These are phyloP conservation scores for Geotrichum siamense DNA, from an alignment of 1,139 yeast genomes.

Conservation along the genomic window DNA sequence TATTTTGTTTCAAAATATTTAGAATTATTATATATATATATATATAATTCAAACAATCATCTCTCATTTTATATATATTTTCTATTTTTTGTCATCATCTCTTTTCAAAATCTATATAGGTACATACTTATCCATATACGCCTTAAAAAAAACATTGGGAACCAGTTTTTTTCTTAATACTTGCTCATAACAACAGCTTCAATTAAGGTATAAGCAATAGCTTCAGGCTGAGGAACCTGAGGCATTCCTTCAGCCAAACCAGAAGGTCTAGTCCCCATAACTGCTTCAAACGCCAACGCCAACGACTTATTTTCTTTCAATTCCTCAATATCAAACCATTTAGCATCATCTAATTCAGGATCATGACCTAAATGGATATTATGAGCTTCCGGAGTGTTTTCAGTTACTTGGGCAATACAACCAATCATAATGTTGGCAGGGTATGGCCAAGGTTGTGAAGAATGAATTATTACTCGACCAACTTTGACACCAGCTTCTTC, in stretches of 20 bases:
- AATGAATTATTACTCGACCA: constrained; percentile 48
- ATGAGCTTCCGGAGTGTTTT: constrained; percentile 45
- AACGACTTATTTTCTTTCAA: constrained; percentile 35
- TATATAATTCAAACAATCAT: too few species aligned
- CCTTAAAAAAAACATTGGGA: too few species aligned
- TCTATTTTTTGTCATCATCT: too few species aligned
- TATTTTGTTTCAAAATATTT: too few species aligned
- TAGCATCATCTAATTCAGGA: constrained; percentile 74
- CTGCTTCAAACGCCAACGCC: constrained; percentile 13
- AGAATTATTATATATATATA: too few species aligned
- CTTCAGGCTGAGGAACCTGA: constrained; percentile 42
- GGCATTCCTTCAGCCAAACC: constrained; percentile 30
- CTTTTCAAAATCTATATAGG: too few species aligned
- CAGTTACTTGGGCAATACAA: constrained; percentile 64
- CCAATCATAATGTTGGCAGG: constrained; percentile 94
- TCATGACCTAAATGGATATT: constrained; percentile 68
- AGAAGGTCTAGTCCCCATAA: constrained; percentile 20
- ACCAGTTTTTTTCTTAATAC: background rate
- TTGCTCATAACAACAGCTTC: constrained; percentile 31
- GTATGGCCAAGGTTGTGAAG: constrained; percentile 94
- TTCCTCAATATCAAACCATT: constrained; percentile 64
- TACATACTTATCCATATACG: too few species aligned
- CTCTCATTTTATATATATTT: too few species aligned
- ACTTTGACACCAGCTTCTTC: constrained; percentile 88
- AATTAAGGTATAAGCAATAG: constrained; percentile 44